phyloP scores from a whole-genome alignment of 116 monocot species.

The Cymodocea nodosa region DNA sequence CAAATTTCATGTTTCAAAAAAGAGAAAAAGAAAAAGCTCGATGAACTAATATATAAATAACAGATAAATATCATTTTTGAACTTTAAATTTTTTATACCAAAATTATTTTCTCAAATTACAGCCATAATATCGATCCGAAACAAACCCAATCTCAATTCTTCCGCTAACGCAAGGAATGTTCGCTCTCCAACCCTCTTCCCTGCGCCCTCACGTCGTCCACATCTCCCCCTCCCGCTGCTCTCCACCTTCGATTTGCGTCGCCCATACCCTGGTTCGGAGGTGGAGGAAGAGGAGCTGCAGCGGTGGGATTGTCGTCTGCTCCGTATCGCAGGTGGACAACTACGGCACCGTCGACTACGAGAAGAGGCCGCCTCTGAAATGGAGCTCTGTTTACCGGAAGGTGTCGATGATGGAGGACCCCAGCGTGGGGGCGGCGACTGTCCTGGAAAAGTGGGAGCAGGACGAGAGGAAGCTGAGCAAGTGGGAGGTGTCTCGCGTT shows the following conservation, averaged over 20 bases:
- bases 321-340: constrained; percentile 47
- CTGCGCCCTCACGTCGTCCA: constrained; percentile 1
- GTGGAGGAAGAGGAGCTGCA: not conserved
- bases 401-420: constrained; percentile 41
- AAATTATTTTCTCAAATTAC: too few relatives aligned
- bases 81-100: too few relatives aligned
- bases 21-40: too few relatives aligned
- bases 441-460: constrained; percentile 63
- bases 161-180: constrained; percentile 5
- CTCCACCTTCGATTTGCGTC: not conserved
- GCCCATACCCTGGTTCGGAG: not conserved
- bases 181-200: constrained; percentile 10
- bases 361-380: constrained; percentile 38
- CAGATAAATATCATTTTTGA: too few relatives aligned
- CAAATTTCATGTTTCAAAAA: too few relatives aligned
- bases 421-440: constrained; percentile 13
- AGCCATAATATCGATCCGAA: too few relatives aligned
- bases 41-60: too few relatives aligned
- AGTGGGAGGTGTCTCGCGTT: constrained; percentile 73
- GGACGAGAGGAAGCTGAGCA: constrained; percentile 42
- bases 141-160: too few relatives aligned
- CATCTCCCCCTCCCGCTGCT: not conserved
- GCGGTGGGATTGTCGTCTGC: constrained; percentile 12
- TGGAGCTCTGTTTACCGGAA: constrained; percentile 73
- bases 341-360: constrained; percentile 70